A percentile compares a stretch with the other conserved stretches of the same genome.
Conservation (phyloP, 331 rosid genomes). For the Erythrophleum ivorense region DNA sequence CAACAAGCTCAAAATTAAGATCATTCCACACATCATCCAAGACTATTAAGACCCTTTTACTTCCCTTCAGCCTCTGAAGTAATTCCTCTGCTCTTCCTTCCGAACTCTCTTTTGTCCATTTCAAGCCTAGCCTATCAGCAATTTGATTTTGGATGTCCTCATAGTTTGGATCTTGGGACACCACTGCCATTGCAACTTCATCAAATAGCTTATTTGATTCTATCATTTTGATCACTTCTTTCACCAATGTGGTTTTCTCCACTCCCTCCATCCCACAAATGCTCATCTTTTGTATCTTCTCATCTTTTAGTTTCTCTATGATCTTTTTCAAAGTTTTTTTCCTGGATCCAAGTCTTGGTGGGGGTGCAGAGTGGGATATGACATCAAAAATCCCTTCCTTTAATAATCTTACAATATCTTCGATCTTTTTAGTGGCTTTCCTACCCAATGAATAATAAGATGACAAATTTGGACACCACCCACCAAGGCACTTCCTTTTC, state of each 20-base stretch:
- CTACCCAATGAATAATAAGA: constrained; percentile 6
- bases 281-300: not conserved
- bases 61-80: no score
- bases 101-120: no score
- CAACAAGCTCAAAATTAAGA: no score
- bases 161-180: no score
- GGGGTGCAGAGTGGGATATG: no score
- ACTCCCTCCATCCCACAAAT: constrained; percentile 14
- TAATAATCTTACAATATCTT: not conserved
- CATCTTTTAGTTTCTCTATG: constrained; percentile 16
- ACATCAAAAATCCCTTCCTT: not conserved
- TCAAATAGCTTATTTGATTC: not conserved
- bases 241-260: not conserved
- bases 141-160: no score
- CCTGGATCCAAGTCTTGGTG: not conserved
- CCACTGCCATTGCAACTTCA: no score
- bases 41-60: no score
- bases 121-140: no score
- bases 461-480: constrained; percentile 9
- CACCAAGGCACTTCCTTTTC: not conserved
- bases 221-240: not conserved
- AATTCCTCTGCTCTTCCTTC: no score
- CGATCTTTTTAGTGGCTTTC: not conserved
- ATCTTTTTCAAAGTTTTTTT: not conserved
- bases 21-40: no score